A percentile compares a stretch with the other conserved stretches of the same genome.
Evolutionary conservation across 2,329 filamentous ascomycete genomes (phyloP).

Genomic region (Orbilia oligospora): DNA sequence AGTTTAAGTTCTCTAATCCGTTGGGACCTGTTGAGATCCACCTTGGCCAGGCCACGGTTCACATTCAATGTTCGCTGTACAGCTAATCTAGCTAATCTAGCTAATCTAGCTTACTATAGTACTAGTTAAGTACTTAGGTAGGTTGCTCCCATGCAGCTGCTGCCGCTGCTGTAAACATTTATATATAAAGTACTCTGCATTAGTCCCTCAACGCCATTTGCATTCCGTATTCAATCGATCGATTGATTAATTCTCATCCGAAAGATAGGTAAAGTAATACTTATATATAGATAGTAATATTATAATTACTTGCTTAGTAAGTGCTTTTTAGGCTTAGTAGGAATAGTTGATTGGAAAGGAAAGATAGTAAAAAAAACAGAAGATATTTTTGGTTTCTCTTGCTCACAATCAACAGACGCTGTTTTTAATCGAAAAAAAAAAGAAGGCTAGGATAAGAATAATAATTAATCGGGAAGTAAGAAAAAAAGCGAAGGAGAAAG

Average conservation of each 20-base stretch:
- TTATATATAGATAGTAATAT: no score
- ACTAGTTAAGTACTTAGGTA: no score
- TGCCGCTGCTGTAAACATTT: neutral
- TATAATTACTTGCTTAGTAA: no score
- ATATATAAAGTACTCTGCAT: constrained; percentile 3
- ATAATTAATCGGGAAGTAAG: neutral
- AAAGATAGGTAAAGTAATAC: no score
- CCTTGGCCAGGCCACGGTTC: neutral
- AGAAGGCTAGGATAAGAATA: constrained; percentile 15
- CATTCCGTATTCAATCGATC: neutral
- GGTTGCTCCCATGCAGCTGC: neutral
- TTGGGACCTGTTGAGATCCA: constrained; percentile 2
- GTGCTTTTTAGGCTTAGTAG: no score
- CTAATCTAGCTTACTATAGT: neutral
- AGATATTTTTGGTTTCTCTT: neutral
- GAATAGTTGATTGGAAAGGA: neutral
- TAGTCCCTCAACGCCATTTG: neutral
- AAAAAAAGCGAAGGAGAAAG: constrained; percentile 1
- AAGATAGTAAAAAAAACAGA: neutral
- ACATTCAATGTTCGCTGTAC: neutral
- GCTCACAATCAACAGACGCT: constrained; percentile 23
- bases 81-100: neutral
- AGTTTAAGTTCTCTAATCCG: neutral
- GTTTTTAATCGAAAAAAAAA: constrained; percentile 4
- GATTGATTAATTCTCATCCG: no score